Evolutionary conservation across 1,284 basidiomycete species (phyloP).

Genomic region (Golubevia pallescens): DNA sequence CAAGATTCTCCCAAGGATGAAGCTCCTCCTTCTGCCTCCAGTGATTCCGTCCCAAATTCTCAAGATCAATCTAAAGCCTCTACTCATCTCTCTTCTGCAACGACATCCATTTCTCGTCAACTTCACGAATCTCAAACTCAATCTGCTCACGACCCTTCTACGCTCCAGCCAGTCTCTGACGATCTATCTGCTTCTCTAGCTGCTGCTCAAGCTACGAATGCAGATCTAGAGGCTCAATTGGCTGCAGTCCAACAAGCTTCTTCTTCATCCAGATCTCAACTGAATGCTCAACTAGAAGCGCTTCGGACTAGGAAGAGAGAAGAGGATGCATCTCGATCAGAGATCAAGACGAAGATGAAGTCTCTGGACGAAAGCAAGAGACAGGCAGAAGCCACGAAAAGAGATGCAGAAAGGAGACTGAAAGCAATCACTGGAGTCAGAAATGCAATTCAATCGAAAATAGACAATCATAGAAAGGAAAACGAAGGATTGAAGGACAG

Average conservation of each 20-base stretch:
- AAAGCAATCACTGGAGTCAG: constrained; percentile 29
- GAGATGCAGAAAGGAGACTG: constrained; percentile 40
- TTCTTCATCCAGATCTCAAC: constrained; percentile 20
- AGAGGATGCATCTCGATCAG: constrained; percentile 35
- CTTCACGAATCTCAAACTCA: constrained; percentile 15
- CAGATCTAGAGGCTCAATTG: constrained; percentile 36
- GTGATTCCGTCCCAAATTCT: too few relatives aligned
- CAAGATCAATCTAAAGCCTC: background rate
- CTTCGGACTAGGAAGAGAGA: constrained; percentile 37
- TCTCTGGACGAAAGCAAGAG: constrained; percentile 46
- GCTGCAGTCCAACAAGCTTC: constrained; percentile 22
- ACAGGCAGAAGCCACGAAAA: constrained; percentile 30
- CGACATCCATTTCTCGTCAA: constrained; percentile 16
- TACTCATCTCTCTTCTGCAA: constrained; percentile 16
- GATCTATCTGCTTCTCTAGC: background rate
- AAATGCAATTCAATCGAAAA: background rate
- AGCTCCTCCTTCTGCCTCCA: too few relatives aligned
- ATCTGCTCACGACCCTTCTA: background rate
- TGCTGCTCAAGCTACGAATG: constrained; percentile 5
- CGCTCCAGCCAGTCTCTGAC: background rate
- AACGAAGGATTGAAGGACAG: background rate
- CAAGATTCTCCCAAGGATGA: background rate
- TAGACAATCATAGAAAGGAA: constrained; percentile 7
- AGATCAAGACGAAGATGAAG: constrained; percentile 38
- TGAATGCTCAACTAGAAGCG: constrained; percentile 39